phyloP scores from a whole-genome alignment of 306 rosid genomes.

The Quercus rubra region DNA sequence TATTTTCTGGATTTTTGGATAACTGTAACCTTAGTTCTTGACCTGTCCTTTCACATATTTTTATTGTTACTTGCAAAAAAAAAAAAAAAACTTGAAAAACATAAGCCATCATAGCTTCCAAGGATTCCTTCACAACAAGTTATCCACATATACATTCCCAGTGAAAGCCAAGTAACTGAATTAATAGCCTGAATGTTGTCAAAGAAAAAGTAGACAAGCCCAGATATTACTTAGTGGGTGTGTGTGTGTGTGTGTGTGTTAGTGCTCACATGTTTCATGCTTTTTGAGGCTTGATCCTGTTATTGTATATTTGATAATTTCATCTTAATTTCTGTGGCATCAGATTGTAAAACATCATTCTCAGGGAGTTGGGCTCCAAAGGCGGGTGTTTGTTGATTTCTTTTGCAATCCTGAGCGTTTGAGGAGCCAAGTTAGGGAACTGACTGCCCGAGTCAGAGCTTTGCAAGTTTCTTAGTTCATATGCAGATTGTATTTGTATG shows the following conservation, averaged over 20 bases:
- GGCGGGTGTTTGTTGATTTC: constrained; percentile 89
- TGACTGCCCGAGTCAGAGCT: constrained; percentile 80
- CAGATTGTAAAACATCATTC: constrained; percentile 96
- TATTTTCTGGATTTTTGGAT: no score
- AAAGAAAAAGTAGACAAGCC: no score
- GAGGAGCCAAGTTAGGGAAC: constrained; percentile 83
- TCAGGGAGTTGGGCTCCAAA: constrained; percentile 81
- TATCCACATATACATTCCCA: no score
- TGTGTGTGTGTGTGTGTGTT: background rate
- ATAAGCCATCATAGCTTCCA: no score
- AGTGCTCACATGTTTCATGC: background rate
- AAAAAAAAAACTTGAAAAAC: no score
- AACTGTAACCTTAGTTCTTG: no score
- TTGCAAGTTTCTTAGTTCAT: constrained; percentile 61
- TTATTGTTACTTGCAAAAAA: no score
- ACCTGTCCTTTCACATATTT: no score
- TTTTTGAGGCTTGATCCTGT: background rate
- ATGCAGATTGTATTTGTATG: background rate
- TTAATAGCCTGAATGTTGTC: no score
- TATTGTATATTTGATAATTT: background rate
- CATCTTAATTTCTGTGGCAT: constrained; percentile 3
- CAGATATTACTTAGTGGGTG: no score
- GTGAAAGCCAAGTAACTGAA: no score
- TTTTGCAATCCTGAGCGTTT: constrained; percentile 89
- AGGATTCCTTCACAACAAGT: no score